These are phyloP conservation scores for Neurospora intermedia DNA, from an alignment of 495 filamentous ascomycete species.

Conservation along the genomic window DNA sequence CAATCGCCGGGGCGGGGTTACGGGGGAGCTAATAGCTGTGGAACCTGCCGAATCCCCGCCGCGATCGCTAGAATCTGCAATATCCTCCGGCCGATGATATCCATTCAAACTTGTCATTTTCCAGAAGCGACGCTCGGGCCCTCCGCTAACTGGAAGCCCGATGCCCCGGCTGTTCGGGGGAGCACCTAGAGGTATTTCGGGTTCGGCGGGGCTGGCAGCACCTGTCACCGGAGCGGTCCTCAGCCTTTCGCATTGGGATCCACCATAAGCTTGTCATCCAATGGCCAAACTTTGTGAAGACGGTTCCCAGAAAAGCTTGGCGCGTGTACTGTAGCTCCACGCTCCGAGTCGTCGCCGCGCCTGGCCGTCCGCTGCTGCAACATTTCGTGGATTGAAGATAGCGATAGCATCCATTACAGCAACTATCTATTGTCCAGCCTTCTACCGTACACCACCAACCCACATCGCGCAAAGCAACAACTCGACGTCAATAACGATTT, in stretches of 20 bases:
- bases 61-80: neutral
- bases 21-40: neutral
- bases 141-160: neutral
- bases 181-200: neutral
- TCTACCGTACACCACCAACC: neutral
- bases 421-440: neutral
- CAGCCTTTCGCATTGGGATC: neutral
- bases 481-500: neutral
- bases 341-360: neutral
- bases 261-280: neutral
- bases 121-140: neutral
- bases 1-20: neutral
- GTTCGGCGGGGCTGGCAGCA: neutral
- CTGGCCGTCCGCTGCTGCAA: neutral
- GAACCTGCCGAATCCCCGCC: neutral
- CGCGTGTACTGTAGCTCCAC: neutral
- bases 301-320: neutral
- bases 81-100: neutral
- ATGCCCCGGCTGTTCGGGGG: neutral
- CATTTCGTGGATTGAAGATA: neutral
- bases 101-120: neutral
- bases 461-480: neutral
- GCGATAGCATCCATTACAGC: neutral
- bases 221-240: neutral
- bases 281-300: neutral